Evolutionary conservation across 805 yeast genomes (phyloP), one percentile per base, ranked within the genome.

Genomic region (Torulaspora franciscae): DNA sequence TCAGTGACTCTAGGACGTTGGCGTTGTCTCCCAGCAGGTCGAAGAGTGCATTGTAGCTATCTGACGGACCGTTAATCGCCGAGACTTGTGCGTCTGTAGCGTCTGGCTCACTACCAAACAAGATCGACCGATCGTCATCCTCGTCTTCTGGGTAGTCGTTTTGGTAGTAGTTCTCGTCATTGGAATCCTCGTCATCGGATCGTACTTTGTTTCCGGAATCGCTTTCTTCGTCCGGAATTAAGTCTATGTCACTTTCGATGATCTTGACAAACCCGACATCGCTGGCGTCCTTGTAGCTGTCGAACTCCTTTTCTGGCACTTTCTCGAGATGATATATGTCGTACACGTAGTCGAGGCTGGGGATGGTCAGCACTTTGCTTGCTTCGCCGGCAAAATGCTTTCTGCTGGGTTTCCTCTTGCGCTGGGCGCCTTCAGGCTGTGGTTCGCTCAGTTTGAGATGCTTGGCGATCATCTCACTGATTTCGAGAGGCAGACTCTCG

Each of bases 131-230:
- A 40, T 68, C 80, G 7, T 80, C 88, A 56, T 85, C 91, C 51
- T 88, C 96, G 58, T 90, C 96, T 37, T 88, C 95, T 0, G 98
- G 98, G 58, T 91, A 91, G 58, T 91, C 98, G 64, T 93, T 91
- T 56, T 80, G 79, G 61, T 91, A 91, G 58, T 81, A 90, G 44
- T 85, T 88, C 67, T 91, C 99, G 15, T 96, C 96, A 59, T 85
- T 85, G 0, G 93, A 84, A 58, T 85, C 95, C 50, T 85, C 91
- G 56, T 85, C 88, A 52, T 84, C 93, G 0, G 87, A 74, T 7
- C 65, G 55, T 2, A 60, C 54, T 7, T 56, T 64, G n/a, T 64
- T 62, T 4, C 72, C 75, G n/a, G 72, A 74, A 33, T 62, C 61
- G 1, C 59, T 65, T 6, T 64, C 67, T 25, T 60, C 71, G 6